Evolutionary conservation across 768 basidiomycete genomes (phyloP), one percentile per base, ranked within the genome.

Genomic region (Agaricus blazei): DNA sequence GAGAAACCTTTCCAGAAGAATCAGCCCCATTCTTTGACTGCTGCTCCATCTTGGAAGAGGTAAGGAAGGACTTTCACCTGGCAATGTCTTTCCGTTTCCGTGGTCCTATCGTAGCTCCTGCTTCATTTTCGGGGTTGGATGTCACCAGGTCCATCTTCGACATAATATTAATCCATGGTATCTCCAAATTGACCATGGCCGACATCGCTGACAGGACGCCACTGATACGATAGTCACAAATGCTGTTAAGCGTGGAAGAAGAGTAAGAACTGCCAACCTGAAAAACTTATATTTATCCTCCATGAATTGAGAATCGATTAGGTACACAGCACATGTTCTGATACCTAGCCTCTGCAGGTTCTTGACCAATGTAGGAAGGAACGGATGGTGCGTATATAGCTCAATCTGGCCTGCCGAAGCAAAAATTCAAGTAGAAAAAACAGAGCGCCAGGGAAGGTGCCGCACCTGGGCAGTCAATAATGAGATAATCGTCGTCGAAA

Each of bases 251-350:
- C 6, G 6, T 11, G 24, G 15, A 50, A 43, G 23, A 23, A 52
- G 34, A 42, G 19, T 24, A 8, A 34, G 27, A 34, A 41, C 23
- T 42, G 37, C 12, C 34, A 48, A 87, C 90, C 89, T 89, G 72
- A 99, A 99, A 72, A 97, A 99, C 65, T 99, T 99, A 70, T 93
- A 90, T 60, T 90, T 88, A 70, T 99, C 97, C 71, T 99, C 97
- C 93, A 98, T 98, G 72, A 99, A 99, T 63, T 99, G 97, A 0
- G 92, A 94, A 66, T 99, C 97, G 59, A 99, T 85, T 41, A 99
- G 82, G 67, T 98, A 99, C 29, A 84, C 85, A 3, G 90, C 91
- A 63, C 88, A 92, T n/a, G 84, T 84, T 56, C 95, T 79, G 58
- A 98, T 87, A 45, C 89, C 87, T 68, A 95, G 77, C 48, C 85